Evolutionary conservation across 2,329 filamentous ascomycete genomes (phyloP).

Genomic region (Juglanconis sp.): DNA sequence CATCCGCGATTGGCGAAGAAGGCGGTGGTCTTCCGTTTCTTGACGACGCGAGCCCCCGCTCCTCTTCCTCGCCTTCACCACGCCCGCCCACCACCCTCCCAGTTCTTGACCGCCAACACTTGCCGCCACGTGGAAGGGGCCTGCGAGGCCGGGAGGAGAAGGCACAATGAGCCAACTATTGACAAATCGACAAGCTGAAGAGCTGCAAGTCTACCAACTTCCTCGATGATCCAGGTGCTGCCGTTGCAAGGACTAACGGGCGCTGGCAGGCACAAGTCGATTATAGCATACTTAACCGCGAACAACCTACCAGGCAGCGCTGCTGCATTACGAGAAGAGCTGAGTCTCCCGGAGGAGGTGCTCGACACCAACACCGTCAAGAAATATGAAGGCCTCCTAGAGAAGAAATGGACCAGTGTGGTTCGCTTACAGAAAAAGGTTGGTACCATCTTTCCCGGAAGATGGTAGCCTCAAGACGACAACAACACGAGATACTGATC

Average conservation of each 20-base stretch:
- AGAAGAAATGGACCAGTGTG: conserved; percentile 98
- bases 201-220: conserved; percentile 64
- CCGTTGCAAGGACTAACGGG: conserved; percentile 12
- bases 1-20: conserved; percentile 3
- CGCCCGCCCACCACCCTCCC: neutral
- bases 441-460: neutral
- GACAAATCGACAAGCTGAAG: conserved; percentile 78
- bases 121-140: neutral
- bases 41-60: neutral
- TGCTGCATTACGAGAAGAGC: conserved; percentile 70
- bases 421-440: conserved; percentile 95
- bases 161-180: conserved; percentile 68
- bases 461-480: conserved; percentile 21
- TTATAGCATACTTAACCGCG: conserved; percentile 81
- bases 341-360: conserved; percentile 63
- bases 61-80: neutral
- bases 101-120: neutral
- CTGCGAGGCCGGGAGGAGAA: conserved; percentile 1
- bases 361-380: conserved; percentile 82
- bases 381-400: conserved; percentile 89
- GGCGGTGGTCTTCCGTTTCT: neutral
- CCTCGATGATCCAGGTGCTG: conserved; percentile 11
- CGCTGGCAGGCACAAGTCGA: conserved; percentile 75
- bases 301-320: conserved; percentile 69
- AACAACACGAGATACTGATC: conserved; percentile 6